Conservation (phyloP, 2,329 filamentous ascomycete species). For the Penicillium capsulatum region DNA sequence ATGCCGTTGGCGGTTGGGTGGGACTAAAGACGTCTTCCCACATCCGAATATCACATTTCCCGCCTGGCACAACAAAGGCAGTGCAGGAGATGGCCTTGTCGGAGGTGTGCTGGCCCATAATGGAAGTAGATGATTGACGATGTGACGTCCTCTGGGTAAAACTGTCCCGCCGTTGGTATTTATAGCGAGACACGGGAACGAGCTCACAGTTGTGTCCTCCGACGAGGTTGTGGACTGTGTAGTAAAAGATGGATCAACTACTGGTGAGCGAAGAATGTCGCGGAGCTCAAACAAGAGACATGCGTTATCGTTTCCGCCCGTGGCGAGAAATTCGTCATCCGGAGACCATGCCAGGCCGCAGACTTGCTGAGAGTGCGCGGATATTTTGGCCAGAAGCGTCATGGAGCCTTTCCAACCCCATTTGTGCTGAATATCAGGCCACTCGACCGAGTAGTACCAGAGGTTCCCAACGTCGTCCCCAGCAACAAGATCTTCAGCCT, state of each 20-base stretch:
- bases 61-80: constrained; percentile 23
- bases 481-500: constrained; percentile 78
- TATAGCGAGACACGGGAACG: constrained; percentile 22
- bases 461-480: constrained; percentile 79
- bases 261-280: constrained; percentile 45
- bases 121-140: constrained; percentile 25
- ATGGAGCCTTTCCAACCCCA: constrained; percentile 74
- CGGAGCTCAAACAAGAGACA: constrained; percentile 75
- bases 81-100: constrained; percentile 13
- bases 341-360: constrained; percentile 88
- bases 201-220: constrained; percentile 12
- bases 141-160: constrained; percentile 21
- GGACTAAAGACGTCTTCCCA: constrained; percentile 48
- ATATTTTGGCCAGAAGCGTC: constrained; percentile 70
- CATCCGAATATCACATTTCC: constrained; percentile 29
- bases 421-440: constrained; percentile 57
- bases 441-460: constrained; percentile 87
- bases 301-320: constrained; percentile 87
- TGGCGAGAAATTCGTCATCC: constrained; percentile 72
- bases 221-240: constrained; percentile 10
- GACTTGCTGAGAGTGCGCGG: constrained; percentile 80
- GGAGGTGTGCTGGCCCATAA: constrained; percentile 24
- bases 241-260: constrained; percentile 9
- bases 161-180: constrained; percentile 14
- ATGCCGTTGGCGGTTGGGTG: constrained; percentile 60